Base-by-base conservation (phyloP, 129 eudicot species). In the sunflower (Helianthus annuus) region DNA sequence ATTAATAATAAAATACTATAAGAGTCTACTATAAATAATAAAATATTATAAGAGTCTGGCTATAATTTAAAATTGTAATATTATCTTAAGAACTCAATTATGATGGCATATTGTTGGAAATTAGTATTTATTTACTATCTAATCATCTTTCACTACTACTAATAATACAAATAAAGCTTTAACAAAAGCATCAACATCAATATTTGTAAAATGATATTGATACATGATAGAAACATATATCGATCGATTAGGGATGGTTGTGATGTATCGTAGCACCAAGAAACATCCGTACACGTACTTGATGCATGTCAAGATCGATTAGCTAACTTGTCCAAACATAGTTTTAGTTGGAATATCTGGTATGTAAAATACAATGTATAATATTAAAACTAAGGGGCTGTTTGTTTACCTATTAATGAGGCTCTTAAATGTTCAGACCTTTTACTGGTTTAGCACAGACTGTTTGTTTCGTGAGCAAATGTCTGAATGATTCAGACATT, bases 141-240 rank as follows among this genome's bases (percentile, higher is more conserved):
- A 54, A n/a, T 54, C 1, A 17, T 54, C 59, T 15, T 54, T 54
- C 16, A 6, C 11, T 16, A 17, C 36, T 32, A 32, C 4, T 32
- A 32, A 32, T 27, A 15, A 54, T 54, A 54, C 9, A 16, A 7
- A 54, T 9, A 6, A 54, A 54, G 7, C 29, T 57, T 57, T 2
- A 10, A 57, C 32, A 57, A 9, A 57, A 22, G 32, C 38, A 57
- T 57, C 34, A 19, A 22, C 62, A 57, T 22, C n/a, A 57, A 24
- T 57, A 57, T 57, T 22, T 57, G 10, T 57, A 57, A 57, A 57
- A 24, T 10, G 63, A 57, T 57, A 57, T 22, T 34, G 34, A 55
- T 32, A 55, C 9, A 19, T 55, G 34, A 57, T 52, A 57, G n/a
- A 10, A 4, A 27, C 13, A 58, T 58, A 58, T n/a, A 58, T 27